Percentiles rank a stretch among this genome's conserved stretches.
Conservation (phyloP, 352 stramenopile species). For the Phytopythium aichiense region DNA sequence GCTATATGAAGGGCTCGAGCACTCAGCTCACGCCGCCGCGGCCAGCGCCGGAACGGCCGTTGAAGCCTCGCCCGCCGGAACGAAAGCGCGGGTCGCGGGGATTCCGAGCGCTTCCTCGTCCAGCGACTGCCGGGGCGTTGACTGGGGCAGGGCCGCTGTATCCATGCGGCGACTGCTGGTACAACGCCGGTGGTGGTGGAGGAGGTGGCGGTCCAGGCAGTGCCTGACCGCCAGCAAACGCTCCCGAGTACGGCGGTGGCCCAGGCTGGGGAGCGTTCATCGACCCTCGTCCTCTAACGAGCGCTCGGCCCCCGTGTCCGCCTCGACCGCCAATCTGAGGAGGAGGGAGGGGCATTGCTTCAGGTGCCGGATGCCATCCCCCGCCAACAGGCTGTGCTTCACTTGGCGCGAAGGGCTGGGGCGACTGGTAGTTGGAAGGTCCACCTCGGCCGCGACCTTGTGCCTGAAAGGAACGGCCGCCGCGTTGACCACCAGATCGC, state of each 20-base stretch:
- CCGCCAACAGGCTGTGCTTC: not conserved
- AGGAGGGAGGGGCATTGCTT: not conserved
- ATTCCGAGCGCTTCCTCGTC: slow-evolving; percentile 1
- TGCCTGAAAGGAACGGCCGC: slow-evolving; percentile 27
- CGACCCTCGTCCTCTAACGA: not conserved
- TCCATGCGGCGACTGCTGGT: slow-evolving; percentile 1
- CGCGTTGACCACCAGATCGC: slow-evolving; percentile 17
- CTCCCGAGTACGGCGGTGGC: not conserved
- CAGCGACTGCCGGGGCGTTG: not conserved
- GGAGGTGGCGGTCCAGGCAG: not conserved
- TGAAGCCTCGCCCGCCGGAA: not conserved
- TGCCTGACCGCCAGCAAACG: not conserved
- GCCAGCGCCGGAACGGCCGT: not conserved
- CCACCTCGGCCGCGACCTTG: slow-evolving; percentile 12
- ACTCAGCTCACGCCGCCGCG: not conserved
- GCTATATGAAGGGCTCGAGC: not conserved
- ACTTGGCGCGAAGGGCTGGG: slow-evolving; percentile 1
- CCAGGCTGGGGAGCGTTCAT: not conserved
- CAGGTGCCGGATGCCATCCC: not conserved
- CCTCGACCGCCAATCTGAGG: not conserved
- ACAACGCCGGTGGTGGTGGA: not conserved
- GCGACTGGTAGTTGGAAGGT: not conserved
- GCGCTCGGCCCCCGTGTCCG: not conserved
- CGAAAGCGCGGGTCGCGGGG: slow-evolving; percentile 6
- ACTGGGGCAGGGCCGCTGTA: not conserved